Conservation (phyloP, 2,329 filamentous ascomycete species). For the Alternaria conjuncta region DNA sequence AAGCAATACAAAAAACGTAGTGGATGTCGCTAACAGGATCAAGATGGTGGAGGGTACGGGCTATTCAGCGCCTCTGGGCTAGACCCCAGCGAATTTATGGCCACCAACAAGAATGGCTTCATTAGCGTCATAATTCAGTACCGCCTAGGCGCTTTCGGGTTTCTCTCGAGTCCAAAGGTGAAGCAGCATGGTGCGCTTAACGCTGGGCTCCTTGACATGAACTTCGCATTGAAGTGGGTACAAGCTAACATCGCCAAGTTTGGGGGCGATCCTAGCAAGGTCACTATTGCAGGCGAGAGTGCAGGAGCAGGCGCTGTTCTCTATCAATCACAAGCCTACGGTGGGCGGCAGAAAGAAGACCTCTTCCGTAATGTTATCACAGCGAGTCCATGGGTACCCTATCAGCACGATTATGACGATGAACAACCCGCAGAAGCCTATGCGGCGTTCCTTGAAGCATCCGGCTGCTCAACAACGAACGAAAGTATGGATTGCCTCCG, state of each 20-base stretch:
- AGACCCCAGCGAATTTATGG: conserved; percentile 41
- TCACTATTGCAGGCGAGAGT: conserved; percentile 68
- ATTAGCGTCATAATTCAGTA: conserved; percentile 69
- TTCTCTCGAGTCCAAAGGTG: conserved; percentile 65
- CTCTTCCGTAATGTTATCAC: conserved; percentile 45
- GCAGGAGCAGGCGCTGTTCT: conserved; percentile 65
- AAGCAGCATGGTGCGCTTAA: conserved; percentile 65
- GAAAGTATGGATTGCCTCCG: conserved; percentile 39
- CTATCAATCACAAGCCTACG: conserved; percentile 51
- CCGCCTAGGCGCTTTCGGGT: conserved; percentile 67
- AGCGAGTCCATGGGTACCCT: conserved; percentile 42
- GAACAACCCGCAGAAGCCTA: conserved; percentile 38
- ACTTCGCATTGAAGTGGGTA: conserved; percentile 67
- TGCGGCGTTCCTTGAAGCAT: conserved; percentile 35
- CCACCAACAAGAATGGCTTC: conserved; percentile 55
- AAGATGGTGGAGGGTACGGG: conserved; percentile 51
- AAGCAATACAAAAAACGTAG: conserved; percentile 36
- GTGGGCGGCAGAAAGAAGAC: conserved; percentile 40
- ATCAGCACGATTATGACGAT: conserved; percentile 42
- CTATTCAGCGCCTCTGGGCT: conserved; percentile 39
- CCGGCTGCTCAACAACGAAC: conserved; percentile 31
- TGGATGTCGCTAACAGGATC: conserved; percentile 23
- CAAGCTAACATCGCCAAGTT: conserved; percentile 60
- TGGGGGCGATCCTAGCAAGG: conserved; percentile 63
- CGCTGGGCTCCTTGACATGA: conserved; percentile 68